Base-by-base conservation (phyloP, 2,329 filamentous ascomycete species). In the Penicillium sp. region DNA sequence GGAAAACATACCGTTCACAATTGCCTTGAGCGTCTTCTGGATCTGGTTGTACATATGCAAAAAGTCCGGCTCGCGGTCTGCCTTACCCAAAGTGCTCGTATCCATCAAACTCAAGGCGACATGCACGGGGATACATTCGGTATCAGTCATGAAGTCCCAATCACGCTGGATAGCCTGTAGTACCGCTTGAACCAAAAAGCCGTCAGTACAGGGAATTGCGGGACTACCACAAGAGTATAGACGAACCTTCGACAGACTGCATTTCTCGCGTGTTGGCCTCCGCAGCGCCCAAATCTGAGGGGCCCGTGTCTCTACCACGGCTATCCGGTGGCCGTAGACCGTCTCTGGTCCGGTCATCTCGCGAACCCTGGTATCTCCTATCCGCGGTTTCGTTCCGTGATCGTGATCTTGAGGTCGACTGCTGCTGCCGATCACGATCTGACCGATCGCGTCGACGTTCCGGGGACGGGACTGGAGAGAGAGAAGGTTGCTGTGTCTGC, bases 81-180 rank as follows among this genome's bases (percentile, higher is more conserved):
- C 92, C 56, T 94, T 85, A 18, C 94, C 94, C 49, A 99, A 84
- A 5, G 92, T 97, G 77, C 92, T 96, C 45, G 83, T 85, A 73
- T 99, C 94, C 76, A 97, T 89, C 57, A 99, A 80, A 73, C 96
- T 92, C 42, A 99, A 80, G n/a, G 92, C 90, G 46, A 96, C 83
- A 71, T 97, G 92, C 31, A 97, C 90, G 2, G 94, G 94, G 28
- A 96, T 84, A 68, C 92, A 96, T 66, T 94, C 87, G 56, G 87
- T 87, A 63, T 88, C 82, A 58, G 89, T 90, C 88, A 99, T 94
- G 61, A 91, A 88, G 39, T 89, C 87, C 92, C 94, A 99, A 67
- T 95, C 90, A 51, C 82, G 77, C 68, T 92, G 86, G 65, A 99
- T 96, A 61, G 89, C 85, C 60, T 90, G 85, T 44, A 97, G 79